Conservation (phyloP, 2,329 filamentous ascomycete species). For the Aspergillus piperis region DNA sequence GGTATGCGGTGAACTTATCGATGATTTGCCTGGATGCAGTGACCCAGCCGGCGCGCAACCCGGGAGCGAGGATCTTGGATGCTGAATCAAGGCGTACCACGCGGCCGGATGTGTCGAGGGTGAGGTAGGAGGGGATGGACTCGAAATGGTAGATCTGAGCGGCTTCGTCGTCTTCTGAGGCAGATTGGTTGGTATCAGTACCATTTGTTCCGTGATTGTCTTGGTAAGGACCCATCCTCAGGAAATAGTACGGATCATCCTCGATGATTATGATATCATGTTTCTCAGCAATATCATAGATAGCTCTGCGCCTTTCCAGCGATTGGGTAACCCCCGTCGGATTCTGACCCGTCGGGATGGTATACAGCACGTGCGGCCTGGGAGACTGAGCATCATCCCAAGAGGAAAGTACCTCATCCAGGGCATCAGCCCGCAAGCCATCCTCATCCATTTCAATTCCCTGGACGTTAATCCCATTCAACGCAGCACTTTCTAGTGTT, state of each 20-base stretch:
- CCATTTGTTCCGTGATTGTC: no score
- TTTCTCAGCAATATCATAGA: slow-evolving; percentile 78
- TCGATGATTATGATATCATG: slow-evolving; percentile 87
- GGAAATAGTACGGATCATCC: slow-evolving; percentile 92
- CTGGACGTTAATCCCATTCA: slow-evolving; percentile 62
- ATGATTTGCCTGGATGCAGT: slow-evolving; percentile 77
- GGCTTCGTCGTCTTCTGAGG: slow-evolving; percentile 36
- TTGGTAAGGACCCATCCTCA: slow-evolving; percentile 63
- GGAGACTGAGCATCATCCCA: slow-evolving; percentile 64
- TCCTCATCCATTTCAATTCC: slow-evolving; percentile 67
- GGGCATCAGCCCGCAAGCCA: slow-evolving; percentile 61
- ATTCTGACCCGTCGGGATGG: slow-evolving; percentile 81
- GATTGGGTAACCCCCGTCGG: slow-evolving; percentile 84
- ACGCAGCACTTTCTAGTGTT: slow-evolving; percentile 66
- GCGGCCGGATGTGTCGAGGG: slow-evolving; percentile 75
- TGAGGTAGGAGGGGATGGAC: slow-evolving; percentile 64
- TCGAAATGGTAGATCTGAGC: not conserved
- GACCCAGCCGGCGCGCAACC: slow-evolving; percentile 77
- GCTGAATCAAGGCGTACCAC: slow-evolving; percentile 85
- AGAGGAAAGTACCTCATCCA: slow-evolving; percentile 64
- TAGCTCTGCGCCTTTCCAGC: slow-evolving; percentile 63
- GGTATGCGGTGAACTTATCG: slow-evolving; percentile 73
- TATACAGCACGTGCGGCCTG: slow-evolving; percentile 70
- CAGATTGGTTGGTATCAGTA: no score
- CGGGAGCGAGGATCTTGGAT: slow-evolving; percentile 79